Percentiles rank a stretch among this genome's conserved stretches.
phyloP scores from a whole-genome alignment of 2,329 filamentous ascomycete genomes.

The Tolypocladium tropicale region DNA sequence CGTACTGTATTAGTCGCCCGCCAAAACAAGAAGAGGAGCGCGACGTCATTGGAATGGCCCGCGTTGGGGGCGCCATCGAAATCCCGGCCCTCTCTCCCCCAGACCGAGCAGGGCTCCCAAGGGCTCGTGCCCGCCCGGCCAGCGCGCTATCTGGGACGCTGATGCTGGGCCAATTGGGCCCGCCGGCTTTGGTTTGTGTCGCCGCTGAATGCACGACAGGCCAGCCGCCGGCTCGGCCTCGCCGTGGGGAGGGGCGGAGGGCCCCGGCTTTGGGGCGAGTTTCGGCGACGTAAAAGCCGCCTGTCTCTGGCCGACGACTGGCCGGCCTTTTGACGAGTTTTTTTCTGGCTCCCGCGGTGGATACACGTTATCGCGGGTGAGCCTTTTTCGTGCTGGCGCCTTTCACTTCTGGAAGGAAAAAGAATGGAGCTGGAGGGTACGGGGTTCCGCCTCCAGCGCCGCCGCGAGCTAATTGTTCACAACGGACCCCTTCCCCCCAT shows the following conservation, averaged over 20 bases:
- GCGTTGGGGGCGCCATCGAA: background rate
- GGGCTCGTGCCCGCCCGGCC: background rate
- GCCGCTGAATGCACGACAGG: background rate
- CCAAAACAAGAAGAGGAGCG: background rate
- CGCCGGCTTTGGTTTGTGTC: background rate
- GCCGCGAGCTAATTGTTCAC: background rate
- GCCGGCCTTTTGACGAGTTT: constrained; percentile 3
- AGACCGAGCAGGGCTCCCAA: background rate
- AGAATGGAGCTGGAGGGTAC: background rate
- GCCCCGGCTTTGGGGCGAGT: background rate
- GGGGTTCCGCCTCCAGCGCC: background rate
- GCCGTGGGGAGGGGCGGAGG: background rate
- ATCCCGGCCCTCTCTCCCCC: background rate
- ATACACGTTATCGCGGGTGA: constrained; percentile 1
- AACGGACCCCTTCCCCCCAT: background rate
- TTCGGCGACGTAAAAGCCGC: background rate
- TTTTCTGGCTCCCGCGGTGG: constrained; percentile 5
- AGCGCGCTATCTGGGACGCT: background rate
- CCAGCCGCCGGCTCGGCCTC: background rate
- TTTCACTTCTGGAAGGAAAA: background rate
- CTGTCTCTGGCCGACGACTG: background rate
- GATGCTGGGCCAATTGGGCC: no score
- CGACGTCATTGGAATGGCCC: background rate
- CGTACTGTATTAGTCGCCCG: background rate
- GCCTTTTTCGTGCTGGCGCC: constrained; percentile 3